phyloP scores from a whole-genome alignment of 2,329 filamentous ascomycete genomes.

The Claviceps digitariae region DNA sequence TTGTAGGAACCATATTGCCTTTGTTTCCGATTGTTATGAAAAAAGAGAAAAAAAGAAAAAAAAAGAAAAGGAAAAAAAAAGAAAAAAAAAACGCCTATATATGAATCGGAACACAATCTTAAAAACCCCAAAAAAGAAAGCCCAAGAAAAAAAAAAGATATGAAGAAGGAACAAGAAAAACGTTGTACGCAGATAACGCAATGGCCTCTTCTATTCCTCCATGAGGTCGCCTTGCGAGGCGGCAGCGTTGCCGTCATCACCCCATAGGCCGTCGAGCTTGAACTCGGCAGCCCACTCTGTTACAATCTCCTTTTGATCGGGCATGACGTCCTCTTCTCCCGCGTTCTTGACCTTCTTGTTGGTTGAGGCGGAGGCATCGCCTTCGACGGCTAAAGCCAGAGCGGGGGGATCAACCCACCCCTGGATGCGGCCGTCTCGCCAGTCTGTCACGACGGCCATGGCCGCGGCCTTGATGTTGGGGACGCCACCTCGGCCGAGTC shows the following conservation, averaged over 20 bases:
- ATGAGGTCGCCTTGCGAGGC: conserved; percentile 30
- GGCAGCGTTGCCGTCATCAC: conserved; percentile 35
- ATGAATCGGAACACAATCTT: background rate
- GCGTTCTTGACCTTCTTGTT: conserved; percentile 21
- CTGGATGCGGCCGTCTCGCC: conserved; percentile 88
- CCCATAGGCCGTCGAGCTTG: conserved; percentile 86
- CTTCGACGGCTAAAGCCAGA: conserved; percentile 36
- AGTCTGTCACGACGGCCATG: conserved; percentile 90
- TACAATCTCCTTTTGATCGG: conserved; percentile 75
- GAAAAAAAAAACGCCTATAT: background rate
- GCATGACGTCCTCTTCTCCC: conserved; percentile 31
- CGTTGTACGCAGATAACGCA: background rate
- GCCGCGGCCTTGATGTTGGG: conserved; percentile 81
- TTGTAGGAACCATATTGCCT: too few relatives aligned
- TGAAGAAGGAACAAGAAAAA: background rate
- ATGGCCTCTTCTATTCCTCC: conserved; percentile 28
- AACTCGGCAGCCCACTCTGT: conserved; percentile 91
- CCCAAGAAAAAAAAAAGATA: background rate
- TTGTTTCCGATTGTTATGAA: too few relatives aligned
- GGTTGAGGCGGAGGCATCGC: conserved; percentile 12
- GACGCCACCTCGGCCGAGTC: conserved; percentile 76
- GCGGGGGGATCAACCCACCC: conserved; percentile 75
- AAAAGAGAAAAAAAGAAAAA: too few relatives aligned
- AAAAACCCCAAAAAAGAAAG: background rate
- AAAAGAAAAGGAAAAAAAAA: background rate